Evolutionary conservation across 2,329 filamentous ascomycete species (phyloP).

Genomic region (Dothideomycetes sp.): DNA sequence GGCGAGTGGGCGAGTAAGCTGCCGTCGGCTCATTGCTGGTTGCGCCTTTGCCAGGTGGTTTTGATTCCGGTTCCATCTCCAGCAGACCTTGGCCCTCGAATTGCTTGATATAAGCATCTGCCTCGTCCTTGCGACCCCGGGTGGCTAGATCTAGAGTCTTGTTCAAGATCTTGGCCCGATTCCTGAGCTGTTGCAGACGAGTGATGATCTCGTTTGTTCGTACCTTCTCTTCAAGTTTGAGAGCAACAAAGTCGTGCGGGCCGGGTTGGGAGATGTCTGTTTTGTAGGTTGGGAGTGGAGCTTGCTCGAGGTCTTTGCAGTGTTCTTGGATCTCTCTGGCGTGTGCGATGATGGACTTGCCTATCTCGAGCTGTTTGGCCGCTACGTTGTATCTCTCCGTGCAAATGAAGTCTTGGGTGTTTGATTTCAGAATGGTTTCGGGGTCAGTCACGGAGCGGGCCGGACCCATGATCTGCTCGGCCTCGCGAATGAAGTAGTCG

Average conservation of each 20-base stretch:
- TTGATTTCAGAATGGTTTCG: not conserved
- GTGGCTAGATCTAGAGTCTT: not conserved
- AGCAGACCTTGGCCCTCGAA: too few relatives aligned
- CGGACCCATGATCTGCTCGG: not conserved
- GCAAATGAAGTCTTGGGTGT: constrained; percentile 3
- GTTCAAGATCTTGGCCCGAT: not conserved
- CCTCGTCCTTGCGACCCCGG: too few relatives aligned
- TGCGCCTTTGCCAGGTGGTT: too few relatives aligned
- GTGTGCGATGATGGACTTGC: not conserved
- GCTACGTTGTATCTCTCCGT: not conserved
- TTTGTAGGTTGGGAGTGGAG: constrained; percentile 3
- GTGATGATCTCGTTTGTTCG: not conserved
- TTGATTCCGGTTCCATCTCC: too few relatives aligned
- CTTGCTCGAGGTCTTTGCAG: constrained; percentile 3
- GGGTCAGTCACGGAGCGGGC: not conserved
- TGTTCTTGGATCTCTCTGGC: constrained; percentile 1
- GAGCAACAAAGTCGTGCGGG: not conserved
- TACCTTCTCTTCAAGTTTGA: not conserved
- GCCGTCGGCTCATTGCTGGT: too few relatives aligned
- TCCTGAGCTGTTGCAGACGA: not conserved
- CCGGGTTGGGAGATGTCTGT: not conserved
- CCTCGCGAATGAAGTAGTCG: not conserved
- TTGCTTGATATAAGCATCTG: too few relatives aligned
- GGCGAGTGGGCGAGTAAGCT: too few relatives aligned
- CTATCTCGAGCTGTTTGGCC: not conserved